These are phyloP conservation scores for Claviceps monticola DNA, from an alignment of 2,329 filamentous ascomycete species.

Conservation along the genomic window DNA sequence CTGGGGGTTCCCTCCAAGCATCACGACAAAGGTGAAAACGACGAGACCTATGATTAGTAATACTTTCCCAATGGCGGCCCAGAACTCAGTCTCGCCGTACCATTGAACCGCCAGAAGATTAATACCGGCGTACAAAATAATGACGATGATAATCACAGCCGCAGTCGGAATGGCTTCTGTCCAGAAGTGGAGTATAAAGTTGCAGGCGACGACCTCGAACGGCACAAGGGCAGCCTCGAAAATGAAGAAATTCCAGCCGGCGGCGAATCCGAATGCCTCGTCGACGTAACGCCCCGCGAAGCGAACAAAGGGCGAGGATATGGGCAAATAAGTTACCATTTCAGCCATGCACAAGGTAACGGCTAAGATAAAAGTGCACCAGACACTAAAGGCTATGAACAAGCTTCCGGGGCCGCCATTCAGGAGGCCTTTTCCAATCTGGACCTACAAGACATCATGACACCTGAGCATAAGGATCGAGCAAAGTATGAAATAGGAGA, in stretches of 20 bases:
- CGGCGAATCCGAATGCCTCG: slow-evolving; percentile 59
- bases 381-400: slow-evolving; percentile 46
- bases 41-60: slow-evolving; percentile 58
- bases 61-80: slow-evolving; percentile 57
- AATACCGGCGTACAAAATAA: slow-evolving; percentile 35
- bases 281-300: slow-evolving; percentile 66
- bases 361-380: slow-evolving; percentile 47
- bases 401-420: slow-evolving; percentile 45
- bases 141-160: slow-evolving; percentile 44
- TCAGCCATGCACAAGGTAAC: slow-evolving; percentile 53
- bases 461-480: slow-evolving; percentile 9
- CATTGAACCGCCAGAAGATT: slow-evolving; percentile 62
- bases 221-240: slow-evolving; percentile 55
- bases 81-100: slow-evolving; percentile 69
- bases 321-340: slow-evolving; percentile 65
- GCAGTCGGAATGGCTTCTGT: slow-evolving; percentile 44
- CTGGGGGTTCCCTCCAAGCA: slow-evolving; percentile 69
- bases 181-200: slow-evolving; percentile 50
- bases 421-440: slow-evolving; percentile 44
- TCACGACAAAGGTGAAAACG: slow-evolving; percentile 66
- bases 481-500: not conserved
- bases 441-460: slow-evolving; percentile 20
- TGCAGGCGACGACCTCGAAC: slow-evolving; percentile 53
- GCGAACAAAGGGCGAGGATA: slow-evolving; percentile 65
- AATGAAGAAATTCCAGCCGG: slow-evolving; percentile 62